phyloP scores from a whole-genome alignment of 495 filamentous ascomycete species.

The Monascus purpureus region DNA sequence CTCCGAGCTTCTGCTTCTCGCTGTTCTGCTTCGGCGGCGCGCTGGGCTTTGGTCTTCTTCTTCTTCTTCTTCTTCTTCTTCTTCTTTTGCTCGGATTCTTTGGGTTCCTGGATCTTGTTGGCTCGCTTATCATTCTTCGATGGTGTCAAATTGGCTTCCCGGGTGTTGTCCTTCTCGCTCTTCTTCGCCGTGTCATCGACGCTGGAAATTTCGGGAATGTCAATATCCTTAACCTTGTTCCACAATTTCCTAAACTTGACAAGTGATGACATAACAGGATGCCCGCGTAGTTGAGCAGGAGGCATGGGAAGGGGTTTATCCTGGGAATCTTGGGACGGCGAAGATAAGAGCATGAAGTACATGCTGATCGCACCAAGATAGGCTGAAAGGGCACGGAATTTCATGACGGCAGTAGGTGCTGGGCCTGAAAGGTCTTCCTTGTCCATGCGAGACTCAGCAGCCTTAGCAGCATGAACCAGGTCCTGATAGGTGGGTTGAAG shows the following conservation, averaged over 20 bases:
- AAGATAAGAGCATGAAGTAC: conserved; percentile 86
- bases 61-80: conserved; percentile 24
- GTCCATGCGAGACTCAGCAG: conserved; percentile 27
- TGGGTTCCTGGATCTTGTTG: conserved; percentile 18
- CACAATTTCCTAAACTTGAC: conserved; percentile 70
- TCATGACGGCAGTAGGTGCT: conserved; percentile 44
- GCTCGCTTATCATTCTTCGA: conserved; percentile 9
- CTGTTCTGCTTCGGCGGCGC: conserved; percentile 35
- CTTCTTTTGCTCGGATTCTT: conserved; percentile 13
- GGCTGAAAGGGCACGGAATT: conserved; percentile 60
- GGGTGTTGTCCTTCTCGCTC: conserved; percentile 4
- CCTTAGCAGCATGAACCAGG: conserved; percentile 42
- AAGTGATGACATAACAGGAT: conserved; percentile 75
- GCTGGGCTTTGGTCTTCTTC: conserved; percentile 38
- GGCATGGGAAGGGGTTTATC: conserved; percentile 37
- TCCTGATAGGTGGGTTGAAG: conserved; percentile 50
- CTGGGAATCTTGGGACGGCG: conserved; percentile 42
- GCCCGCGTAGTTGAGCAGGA: conserved; percentile 64
- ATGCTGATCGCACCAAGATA: conserved; percentile 78
- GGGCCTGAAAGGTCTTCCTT: conserved; percentile 15
- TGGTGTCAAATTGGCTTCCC: conserved; percentile 3
- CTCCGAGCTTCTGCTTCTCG: conserved; percentile 39
- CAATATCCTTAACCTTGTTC: conserved; percentile 52
- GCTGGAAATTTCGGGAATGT: conserved; percentile 11
- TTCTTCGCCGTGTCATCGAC: conserved; percentile 6